A percentile compares a stretch with the other conserved stretches of the same genome.
These are phyloP conservation scores for Myriosclerotinia scirpicola DNA, from an alignment of 2,329 filamentous ascomycete genomes.

Conservation along the genomic window DNA sequence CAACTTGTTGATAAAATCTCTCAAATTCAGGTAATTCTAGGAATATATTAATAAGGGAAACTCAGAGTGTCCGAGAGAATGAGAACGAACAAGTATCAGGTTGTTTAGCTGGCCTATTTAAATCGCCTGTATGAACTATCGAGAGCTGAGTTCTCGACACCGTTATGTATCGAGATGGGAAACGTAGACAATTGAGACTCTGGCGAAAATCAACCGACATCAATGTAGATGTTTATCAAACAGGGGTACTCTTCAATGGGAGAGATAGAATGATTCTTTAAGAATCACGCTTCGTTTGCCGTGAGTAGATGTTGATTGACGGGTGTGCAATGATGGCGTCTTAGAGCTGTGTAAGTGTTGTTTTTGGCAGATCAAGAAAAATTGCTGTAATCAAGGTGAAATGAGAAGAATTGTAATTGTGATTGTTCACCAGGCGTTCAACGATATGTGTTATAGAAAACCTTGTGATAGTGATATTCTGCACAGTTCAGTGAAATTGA, in stretches of 20 bases:
- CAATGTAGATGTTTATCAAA: constrained; percentile 43
- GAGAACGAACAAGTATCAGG: constrained; percentile 34
- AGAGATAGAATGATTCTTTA: not conserved
- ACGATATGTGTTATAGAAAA: not conserved
- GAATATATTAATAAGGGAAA: constrained; percentile 28
- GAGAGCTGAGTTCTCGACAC: constrained; percentile 58
- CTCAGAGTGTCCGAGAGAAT: constrained; percentile 21
- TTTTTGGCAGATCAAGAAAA: no score
- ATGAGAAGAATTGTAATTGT: not conserved
- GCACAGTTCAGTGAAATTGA: not conserved
- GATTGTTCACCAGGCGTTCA: not conserved
- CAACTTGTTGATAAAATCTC: constrained; percentile 8
- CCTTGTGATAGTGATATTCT: not conserved
- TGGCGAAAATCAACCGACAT: constrained; percentile 60
- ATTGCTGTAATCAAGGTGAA: not conserved
- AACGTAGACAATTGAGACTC: constrained; percentile 53
- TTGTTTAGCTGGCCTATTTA: constrained; percentile 39
- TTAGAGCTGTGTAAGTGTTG: not conserved
- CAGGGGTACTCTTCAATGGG: constrained; percentile 13
- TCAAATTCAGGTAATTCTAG: constrained; percentile 3
- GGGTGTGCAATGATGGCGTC: not conserved
- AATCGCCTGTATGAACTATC: constrained; percentile 55
- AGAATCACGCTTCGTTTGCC: constrained; percentile 11
- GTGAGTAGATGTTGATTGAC: not conserved
- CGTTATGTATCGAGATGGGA: constrained; percentile 55